Base-by-base conservation (phyloP, 169 alveolate species). In the Cryptosporidium parvum region DNA sequence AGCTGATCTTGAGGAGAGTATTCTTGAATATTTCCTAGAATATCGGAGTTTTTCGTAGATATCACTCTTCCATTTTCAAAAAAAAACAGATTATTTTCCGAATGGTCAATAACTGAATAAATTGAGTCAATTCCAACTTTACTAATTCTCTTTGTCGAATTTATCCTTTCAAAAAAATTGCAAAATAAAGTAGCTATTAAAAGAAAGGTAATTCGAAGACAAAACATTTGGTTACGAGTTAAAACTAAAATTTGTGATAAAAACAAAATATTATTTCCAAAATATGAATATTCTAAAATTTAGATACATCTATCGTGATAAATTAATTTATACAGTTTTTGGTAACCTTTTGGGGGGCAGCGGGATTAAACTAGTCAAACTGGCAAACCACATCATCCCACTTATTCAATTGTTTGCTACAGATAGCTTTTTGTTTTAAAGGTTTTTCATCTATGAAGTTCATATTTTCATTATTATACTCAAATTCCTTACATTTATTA, bases 351-450 rank as follows among this genome's bases (percentile, higher is more conserved):
- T 52, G 86, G 86, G 86, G 86, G 69, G 33, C 59, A 58, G 86
- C 86, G 86, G 86, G 72, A 42, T 26, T 35, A 26, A 52, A 59
- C 70, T 73, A 56, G 71, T 73, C 86, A 73, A 73, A 73, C 37
- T 73, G 86, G 53, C 42, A 21, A 18, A 73, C n/a, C 39, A 56
- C 86, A 33, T 73, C 70, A 7, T 73, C 86, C 86, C 86, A 73
- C 6, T 73, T 26, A 18, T 73, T 73, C 0, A n/a, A 73, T 59
- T 73, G 29, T 56, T 44, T 52, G 18, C 33, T 51, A 2, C 42
- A 10, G 51, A 71, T 3, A 71, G 35, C n/a, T 26, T 56, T 21
- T 23, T 56, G 29, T 8, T n/a, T 56, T 56, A 21, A 56, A 37
- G 61, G 8, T n/a, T 45, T 23, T 31, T 23, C 69, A 42, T 51